Base-by-base conservation (phyloP, 2,329 filamentous ascomycete genomes). In the Anisogramma anomala region DNA sequence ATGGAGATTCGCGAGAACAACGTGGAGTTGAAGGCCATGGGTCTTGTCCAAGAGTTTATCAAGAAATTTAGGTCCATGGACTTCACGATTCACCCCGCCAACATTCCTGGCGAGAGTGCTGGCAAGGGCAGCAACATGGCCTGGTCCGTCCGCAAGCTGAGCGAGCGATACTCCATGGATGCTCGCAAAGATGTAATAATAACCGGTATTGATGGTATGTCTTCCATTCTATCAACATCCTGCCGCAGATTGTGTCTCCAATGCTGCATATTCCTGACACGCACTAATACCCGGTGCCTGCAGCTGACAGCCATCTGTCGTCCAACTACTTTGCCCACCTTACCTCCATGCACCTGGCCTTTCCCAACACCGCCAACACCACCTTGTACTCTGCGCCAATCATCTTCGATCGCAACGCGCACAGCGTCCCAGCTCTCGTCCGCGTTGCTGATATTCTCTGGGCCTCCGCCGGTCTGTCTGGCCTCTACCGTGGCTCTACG, bases 121-220 rank as follows among this genome's bases (percentile, higher is more conserved):
- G 81, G 81, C 43, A 85, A 85, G 55, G 81, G 81, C 48, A 84
- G 80, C 63, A 85, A 85, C 57, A 69, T 82, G 46, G 73, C 74
- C 38, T 85, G 79, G 77, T 78, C 79, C 14, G 80, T 79, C 8
- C 71, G 72, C 48, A 76, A 78, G 56, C 65, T 80, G 38, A 79
- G 75, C 55, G 69, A 71, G 51, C 76, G 69, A 51, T 82, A 82
- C 51, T 56, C 67, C 4, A 61, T 71, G 42, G 55, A 55, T 6
- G 51, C 61, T 49, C 66, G 75, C 45, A 73, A 71, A 49, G 71
- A 82, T 53, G 73, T 83, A 4, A 69, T 84, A 35, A 65, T 84
- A 42, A 84, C 81, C 0, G 76, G 78, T 37, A 82, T 85, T 55
- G 81, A 84, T 64, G 77, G 81, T 83, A 69, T 48, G 75, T 64